phyloP scores from a whole-genome alignment of 1,139 yeast genomes.

The Zhuliangozyma parablackwelliae region DNA sequence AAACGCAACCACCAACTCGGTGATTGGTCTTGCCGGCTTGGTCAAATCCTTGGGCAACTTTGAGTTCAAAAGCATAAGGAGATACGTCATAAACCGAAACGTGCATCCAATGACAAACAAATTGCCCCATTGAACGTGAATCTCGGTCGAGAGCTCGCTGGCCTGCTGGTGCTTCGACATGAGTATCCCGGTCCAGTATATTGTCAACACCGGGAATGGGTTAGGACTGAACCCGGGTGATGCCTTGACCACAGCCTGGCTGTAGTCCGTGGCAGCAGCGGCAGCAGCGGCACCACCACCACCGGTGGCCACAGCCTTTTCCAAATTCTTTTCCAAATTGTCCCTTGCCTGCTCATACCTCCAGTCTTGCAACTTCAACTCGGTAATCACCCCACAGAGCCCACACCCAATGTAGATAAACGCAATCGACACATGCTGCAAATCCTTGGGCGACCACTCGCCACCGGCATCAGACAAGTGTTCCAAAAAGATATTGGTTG shows the following conservation, averaged over 20 bases:
- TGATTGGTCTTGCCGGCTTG: conserved; percentile 60
- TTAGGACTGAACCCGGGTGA: conserved; percentile 79
- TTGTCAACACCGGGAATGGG: conserved; percentile 89
- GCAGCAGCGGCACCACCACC: not conserved
- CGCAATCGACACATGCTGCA: conserved; percentile 93
- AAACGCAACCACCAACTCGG: conserved; percentile 77
- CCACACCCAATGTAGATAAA: conserved; percentile 93
- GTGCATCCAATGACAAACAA: conserved; percentile 73
- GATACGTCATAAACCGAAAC: conserved; percentile 67
- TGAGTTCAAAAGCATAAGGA: conserved; percentile 45
- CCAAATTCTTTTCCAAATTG: conserved; percentile 11
- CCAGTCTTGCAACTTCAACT: conserved; percentile 51
- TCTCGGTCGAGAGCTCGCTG: conserved; percentile 64
- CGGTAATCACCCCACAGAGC: conserved; percentile 80
- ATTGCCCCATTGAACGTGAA: conserved; percentile 92
- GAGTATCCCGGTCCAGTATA: conserved; percentile 94
- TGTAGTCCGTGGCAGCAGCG: not conserved
- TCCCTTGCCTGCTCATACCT: conserved; percentile 35
- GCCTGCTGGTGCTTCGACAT: conserved; percentile 96
- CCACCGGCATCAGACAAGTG: conserved; percentile 74
- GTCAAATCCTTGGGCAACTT: conserved; percentile 26
- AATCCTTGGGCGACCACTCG: conserved; percentile 84
- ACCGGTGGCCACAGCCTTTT: not conserved
- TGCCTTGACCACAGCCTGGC: conserved; percentile 26
- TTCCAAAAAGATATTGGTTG: conserved; percentile 83